Evolutionary conservation across 2,329 filamentous ascomycete genomes (phyloP).

Genomic region (Trichocomaceae sp.): DNA sequence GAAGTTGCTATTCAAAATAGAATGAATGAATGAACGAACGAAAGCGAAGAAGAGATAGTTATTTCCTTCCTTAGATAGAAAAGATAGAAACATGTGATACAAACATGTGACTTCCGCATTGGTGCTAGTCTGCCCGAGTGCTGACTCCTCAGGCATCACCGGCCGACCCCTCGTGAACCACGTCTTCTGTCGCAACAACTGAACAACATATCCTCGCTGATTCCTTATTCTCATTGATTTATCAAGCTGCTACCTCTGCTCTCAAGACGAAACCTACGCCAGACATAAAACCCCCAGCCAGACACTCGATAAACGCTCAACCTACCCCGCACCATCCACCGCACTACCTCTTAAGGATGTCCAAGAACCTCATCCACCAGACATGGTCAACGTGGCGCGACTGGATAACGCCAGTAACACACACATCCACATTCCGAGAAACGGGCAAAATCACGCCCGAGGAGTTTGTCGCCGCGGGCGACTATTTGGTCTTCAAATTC

Average conservation of each 20-base stretch:
- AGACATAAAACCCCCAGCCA: no score
- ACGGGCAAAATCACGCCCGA: slow-evolving; percentile 96
- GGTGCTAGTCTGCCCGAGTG: background rate
- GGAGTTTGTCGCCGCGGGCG: slow-evolving; percentile 90
- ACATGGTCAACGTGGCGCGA: slow-evolving; percentile 89
- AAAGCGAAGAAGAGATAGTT: no score
- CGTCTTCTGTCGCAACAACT: background rate
- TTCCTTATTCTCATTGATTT: background rate
- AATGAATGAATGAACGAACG: no score
- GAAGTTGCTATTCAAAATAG: no score
- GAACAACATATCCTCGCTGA: background rate
- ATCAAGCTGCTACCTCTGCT: background rate
- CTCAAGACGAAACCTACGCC: no score
- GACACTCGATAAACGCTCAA: background rate
- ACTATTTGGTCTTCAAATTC: slow-evolving; percentile 98
- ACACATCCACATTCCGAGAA: slow-evolving; percentile 86
- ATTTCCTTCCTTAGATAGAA: no score
- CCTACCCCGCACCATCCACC: slow-evolving; percentile 6
- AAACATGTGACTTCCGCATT: slow-evolving; percentile 9
- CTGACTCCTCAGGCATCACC: background rate
- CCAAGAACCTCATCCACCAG: slow-evolving; percentile 82
- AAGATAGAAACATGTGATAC: background rate
- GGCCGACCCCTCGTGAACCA: background rate
- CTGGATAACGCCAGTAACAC: slow-evolving; percentile 77
- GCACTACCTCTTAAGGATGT: slow-evolving; percentile 11